Evolutionary conservation across 371 early-diverging fungal genomes (phyloP).

Genomic region (Apophysomyces sp.): DNA sequence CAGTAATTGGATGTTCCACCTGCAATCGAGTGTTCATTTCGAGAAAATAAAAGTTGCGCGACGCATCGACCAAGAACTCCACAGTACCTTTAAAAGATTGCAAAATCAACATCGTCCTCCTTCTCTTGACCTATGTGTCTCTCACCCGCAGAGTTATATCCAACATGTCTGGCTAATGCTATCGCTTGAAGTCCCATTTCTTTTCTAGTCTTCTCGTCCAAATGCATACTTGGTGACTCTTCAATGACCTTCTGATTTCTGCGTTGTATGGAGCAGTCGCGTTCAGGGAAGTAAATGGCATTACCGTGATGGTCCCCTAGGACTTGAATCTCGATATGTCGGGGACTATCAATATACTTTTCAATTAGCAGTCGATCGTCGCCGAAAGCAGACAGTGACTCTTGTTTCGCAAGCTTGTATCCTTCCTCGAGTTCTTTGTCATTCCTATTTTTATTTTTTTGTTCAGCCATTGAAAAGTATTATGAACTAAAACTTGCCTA

Average conservation of each 20-base stretch:
- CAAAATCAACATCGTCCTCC: slow-evolving; percentile 5
- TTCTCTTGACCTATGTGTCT: not conserved
- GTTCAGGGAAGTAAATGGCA: slow-evolving; percentile 80
- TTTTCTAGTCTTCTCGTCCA: slow-evolving; percentile 61
- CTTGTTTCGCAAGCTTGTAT: slow-evolving; percentile 77
- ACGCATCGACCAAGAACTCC: slow-evolving; percentile 74
- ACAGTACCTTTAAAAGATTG: slow-evolving; percentile 40
- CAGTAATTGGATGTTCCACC: slow-evolving; percentile 98
- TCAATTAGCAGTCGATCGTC: slow-evolving; percentile 88
- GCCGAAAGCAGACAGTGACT: slow-evolving; percentile 84
- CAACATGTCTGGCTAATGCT: slow-evolving; percentile 76
- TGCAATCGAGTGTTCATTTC: slow-evolving; percentile 91
- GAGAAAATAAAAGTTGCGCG: slow-evolving; percentile 80
- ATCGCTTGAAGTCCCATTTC: slow-evolving; percentile 88
- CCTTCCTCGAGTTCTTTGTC: slow-evolving; percentile 75
- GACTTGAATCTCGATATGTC: slow-evolving; percentile 87
- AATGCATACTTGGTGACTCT: slow-evolving; percentile 79
- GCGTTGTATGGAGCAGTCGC: slow-evolving; percentile 92
- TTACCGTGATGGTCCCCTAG: slow-evolving; percentile 79
- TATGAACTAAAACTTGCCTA: slow-evolving; percentile 27
- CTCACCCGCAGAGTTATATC: slow-evolving; percentile 77
- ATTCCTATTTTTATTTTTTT: slow-evolving; percentile 26
- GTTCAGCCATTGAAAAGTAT: not conserved
- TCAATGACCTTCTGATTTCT: slow-evolving; percentile 85
- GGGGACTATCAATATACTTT: slow-evolving; percentile 84